Base-by-base conservation (phyloP, 768 basidiomycete genomes). In the Xerocomellus chrysenteron region DNA sequence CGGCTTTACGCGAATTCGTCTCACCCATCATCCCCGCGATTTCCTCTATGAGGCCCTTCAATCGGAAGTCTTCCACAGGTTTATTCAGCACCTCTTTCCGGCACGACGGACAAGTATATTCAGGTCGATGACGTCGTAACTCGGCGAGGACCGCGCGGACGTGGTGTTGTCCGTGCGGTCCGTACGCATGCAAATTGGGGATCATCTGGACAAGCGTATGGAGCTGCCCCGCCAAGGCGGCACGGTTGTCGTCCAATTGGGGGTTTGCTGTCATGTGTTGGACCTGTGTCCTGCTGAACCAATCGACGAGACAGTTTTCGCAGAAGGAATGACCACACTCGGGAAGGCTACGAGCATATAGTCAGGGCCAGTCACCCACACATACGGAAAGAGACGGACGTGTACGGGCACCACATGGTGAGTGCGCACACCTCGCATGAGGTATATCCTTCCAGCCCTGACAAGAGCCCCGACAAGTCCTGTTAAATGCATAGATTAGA, bases 261-360 rank as follows among this genome's bases (percentile, higher is more conserved):
- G 85, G 85, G 59, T 85, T 66, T 1, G 67, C 59, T 7, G 71
- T 66, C 61, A 81, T 72, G 58, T 87, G 82, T 58, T 80, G 78
- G 0, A 71, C 74, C 48, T 82, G 78, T 0, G 72, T 78, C 3
- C 80, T 80, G 49, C 58, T 70, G 58, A 82, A 80, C 78, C 78
- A 79, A 61, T 84, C 81, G 45, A 76, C 74, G 9, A 90, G 74
- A 61, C 88, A 90, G 6, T 67, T 67, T 58, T 80, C 73, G 65
- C 88, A 91, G 65, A 85, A 89, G 0, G 82, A 80, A 68, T 91
- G 88, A 3, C 88, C 88, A 52, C 88, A 91, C 40, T 77, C 78
- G 7, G 80, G 70, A 21, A 90, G 75, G 6, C 88, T 90, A 61
- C 10, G 36, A 14, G 28, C 21, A 53, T 35, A 35, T 28, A 32